phyloP scores from a whole-genome alignment of 805 yeast genomes.

The Zygosaccharomyces bailii region DNA sequence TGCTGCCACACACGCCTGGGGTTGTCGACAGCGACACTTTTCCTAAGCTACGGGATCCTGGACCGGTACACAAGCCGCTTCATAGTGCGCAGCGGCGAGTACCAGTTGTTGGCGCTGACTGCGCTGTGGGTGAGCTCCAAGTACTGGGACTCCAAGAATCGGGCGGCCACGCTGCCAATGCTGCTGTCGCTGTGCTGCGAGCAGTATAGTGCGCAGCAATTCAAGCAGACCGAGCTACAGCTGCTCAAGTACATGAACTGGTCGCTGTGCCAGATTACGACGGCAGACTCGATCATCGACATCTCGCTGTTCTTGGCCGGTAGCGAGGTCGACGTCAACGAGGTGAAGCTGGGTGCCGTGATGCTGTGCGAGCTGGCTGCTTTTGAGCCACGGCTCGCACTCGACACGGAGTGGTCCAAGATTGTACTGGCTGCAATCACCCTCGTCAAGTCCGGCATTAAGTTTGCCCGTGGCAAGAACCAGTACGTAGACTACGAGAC shows the following conservation, averaged over 20 bases:
- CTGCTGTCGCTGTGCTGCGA: constrained; percentile 55
- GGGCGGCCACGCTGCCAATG: constrained; percentile 52
- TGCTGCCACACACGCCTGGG: constrained; percentile 64
- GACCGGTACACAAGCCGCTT: constrained; percentile 85
- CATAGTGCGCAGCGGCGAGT: constrained; percentile 74
- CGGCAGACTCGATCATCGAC: constrained; percentile 63
- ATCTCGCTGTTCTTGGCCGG: constrained; percentile 39
- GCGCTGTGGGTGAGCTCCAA: constrained; percentile 90
- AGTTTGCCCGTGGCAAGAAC: constrained; percentile 25
- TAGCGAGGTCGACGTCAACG: constrained; percentile 35
- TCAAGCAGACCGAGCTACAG: constrained; percentile 67
- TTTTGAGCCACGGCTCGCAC: constrained; percentile 56
- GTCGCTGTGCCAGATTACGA: constrained; percentile 54
- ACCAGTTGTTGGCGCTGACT: constrained; percentile 81
- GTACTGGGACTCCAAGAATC: constrained; percentile 62
- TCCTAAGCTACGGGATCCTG: constrained; percentile 63
- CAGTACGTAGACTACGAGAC: constrained; percentile 21
- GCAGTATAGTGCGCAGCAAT: constrained; percentile 52
- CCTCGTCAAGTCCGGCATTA: constrained; percentile 44
- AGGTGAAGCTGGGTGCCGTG: constrained; percentile 53
- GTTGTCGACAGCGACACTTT: constrained; percentile 62
- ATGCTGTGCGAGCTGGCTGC: constrained; percentile 65
- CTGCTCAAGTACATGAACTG: constrained; percentile 61
- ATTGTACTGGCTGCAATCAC: constrained; percentile 51
- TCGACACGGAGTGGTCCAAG: constrained; percentile 44